These are phyloP conservation scores for Podaxis mareebaensis DNA, from an alignment of 768 basidiomycete species.

Conservation along the genomic window DNA sequence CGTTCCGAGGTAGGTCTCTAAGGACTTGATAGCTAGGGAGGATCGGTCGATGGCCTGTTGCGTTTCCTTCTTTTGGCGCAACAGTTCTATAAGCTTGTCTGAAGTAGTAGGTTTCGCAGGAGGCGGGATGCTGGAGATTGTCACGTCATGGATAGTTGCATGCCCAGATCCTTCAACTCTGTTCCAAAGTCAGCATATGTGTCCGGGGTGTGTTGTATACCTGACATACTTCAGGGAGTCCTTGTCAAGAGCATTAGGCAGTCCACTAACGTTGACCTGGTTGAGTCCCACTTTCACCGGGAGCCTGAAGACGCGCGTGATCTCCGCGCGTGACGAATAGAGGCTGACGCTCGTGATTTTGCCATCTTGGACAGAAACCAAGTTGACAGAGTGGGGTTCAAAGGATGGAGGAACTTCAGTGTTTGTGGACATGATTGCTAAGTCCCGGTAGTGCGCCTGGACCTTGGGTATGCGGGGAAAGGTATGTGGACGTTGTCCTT, in stretches of 20 bases:
- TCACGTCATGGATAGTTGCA: constrained; percentile 48
- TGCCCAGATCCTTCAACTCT: constrained; percentile 47
- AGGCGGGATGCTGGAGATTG: constrained; percentile 27
- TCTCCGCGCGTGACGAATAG: constrained; percentile 42
- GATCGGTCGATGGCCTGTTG: constrained; percentile 33
- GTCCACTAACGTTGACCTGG: constrained; percentile 37
- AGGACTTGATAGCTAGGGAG: constrained; percentile 26
- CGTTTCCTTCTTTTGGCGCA: constrained; percentile 23
- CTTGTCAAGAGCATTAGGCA: constrained; percentile 38
- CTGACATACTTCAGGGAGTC: constrained; percentile 39
- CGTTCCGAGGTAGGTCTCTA: constrained; percentile 37
- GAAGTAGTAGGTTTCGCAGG: constrained; percentile 26
- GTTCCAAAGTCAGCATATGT: constrained; percentile 4
- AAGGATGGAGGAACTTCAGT: constrained; percentile 16
- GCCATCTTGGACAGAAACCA: constrained; percentile 32
- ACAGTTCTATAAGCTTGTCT: constrained; percentile 26
- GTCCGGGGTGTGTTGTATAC: neutral
- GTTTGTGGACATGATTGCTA: constrained; percentile 1
- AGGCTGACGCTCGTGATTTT: constrained; percentile 40
- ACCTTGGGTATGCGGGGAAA: neutral
- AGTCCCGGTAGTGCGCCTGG: neutral
- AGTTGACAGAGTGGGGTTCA: constrained; percentile 28
- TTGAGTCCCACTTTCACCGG: constrained; percentile 40
- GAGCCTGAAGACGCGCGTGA: constrained; percentile 41
- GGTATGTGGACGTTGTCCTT: neutral